These are phyloP conservation scores for Penicillium freii DNA, from an alignment of 2,329 filamentous ascomycete genomes.

Conservation along the genomic window DNA sequence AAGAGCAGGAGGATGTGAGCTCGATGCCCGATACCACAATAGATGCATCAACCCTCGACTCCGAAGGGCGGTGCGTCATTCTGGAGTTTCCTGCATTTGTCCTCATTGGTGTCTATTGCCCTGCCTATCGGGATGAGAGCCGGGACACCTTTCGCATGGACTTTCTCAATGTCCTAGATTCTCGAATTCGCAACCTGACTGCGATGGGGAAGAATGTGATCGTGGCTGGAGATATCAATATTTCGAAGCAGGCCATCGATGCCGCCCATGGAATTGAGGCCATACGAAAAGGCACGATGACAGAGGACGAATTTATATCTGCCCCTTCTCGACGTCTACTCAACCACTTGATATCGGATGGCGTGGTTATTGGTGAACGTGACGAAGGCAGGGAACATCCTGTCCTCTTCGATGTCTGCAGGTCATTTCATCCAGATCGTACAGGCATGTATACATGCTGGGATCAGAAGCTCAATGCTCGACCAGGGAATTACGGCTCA, in stretches of 20 bases:
- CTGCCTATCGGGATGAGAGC: constrained; percentile 80
- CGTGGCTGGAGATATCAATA: constrained; percentile 85
- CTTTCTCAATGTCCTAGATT: constrained; percentile 78
- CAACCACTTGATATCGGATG: constrained; percentile 78
- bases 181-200: constrained; percentile 78
- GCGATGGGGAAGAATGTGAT: constrained; percentile 80
- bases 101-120: constrained; percentile 86
- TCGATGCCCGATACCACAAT: constrained; percentile 49
- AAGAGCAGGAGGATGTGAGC: constrained; percentile 2
- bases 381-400: constrained; percentile 69
- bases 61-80: constrained; percentile 86
- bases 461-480: constrained; percentile 91
- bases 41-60: constrained; percentile 74
- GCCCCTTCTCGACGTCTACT: constrained; percentile 72
- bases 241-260: constrained; percentile 68
- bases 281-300: constrained; percentile 67
- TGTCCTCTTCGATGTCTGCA: constrained; percentile 78
- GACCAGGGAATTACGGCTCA: constrained; percentile 90
- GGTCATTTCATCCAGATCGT: constrained; percentile 75
- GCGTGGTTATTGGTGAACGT: constrained; percentile 61
- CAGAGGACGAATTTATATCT: constrained; percentile 69
- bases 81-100: constrained; percentile 95
- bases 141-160: constrained; percentile 77
- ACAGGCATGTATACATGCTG: constrained; percentile 95
- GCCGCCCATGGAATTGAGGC: constrained; percentile 70